Evolutionary conservation across 2,329 filamentous ascomycete species (phyloP).

Genomic region (Microascus cirrosus): DNA sequence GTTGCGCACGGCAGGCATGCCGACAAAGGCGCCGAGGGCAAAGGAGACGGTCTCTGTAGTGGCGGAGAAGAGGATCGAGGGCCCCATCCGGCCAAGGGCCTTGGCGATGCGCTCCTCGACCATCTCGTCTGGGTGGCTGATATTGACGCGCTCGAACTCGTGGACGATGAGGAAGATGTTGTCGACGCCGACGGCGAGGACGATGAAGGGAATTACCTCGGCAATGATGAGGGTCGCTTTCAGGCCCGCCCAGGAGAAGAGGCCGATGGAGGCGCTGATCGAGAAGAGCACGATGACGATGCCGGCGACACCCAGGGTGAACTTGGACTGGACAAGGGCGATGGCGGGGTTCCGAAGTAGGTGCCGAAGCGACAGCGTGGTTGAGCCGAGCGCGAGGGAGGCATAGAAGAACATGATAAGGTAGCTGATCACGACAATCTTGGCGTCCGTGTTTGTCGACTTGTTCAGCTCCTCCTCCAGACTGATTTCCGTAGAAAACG

Average conservation of each 20-base stretch:
- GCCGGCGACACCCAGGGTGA: conserved; percentile 85
- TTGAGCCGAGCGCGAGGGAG: conserved; percentile 83
- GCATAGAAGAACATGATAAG: conserved; percentile 98
- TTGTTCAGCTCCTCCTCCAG: conserved; percentile 94
- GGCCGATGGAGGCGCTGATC: conserved; percentile 84
- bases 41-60: conserved; percentile 90
- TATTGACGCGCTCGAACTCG: conserved; percentile 90
- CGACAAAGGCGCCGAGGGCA: conserved; percentile 81
- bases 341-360: conserved; percentile 73
- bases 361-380: conserved; percentile 65
- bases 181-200: conserved; percentile 92
- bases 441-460: conserved; percentile 95
- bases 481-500: conserved; percentile 92
- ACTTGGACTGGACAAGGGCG: conserved; percentile 89
- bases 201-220: conserved; percentile 95
- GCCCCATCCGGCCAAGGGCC: conserved; percentile 90
- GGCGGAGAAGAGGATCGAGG: conserved; percentile 92
- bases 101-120: conserved; percentile 78
- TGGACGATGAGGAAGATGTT: conserved; percentile 99
- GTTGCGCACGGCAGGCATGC: conserved; percentile 96
- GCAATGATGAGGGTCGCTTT: conserved; percentile 97
- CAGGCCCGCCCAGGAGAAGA: conserved; percentile 85
- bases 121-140: conserved; percentile 79
- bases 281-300: conserved; percentile 97
- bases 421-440: conserved; percentile 93